Base-by-base conservation (phyloP, 768 basidiomycete genomes). In the Boletus reticuloceps region DNA sequence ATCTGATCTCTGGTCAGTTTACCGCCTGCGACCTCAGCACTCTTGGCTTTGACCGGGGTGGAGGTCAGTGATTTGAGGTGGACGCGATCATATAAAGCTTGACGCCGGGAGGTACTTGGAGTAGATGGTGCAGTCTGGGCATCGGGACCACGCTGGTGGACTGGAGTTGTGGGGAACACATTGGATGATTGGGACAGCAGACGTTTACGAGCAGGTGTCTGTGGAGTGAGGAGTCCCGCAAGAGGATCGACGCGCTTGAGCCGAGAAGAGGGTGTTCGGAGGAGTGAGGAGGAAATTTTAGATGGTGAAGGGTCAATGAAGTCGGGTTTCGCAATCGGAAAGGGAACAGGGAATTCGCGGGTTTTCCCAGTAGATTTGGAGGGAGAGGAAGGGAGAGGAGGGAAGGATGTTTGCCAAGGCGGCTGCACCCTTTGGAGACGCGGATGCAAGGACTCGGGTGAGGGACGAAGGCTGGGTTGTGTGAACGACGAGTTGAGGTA, bases 71-170 rank as follows among this genome's bases (percentile, higher is more conserved):
- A 91, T 53, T 82, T 80, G 63, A 87, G 85, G 17, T 86, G 85
- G 44, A 93, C 75, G 39, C 91, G 88, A 59, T 93, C 91, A 61
- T 89, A 90, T 2, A 94, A 74, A 9, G 91, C 91, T 63, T 85
- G 83, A 43, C 91, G 80, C 42, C 91, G 81, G 36, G 91, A 87
- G 36, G 85, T 85, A 16, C 82, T 82, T 1, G 90, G 89, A 6
- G 89, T 91, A 59, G 82, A 71, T 6, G 86, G 81, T 27, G 80
- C 79, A 2, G 87, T 86, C 42, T 72, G 60, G 2, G 83, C 82
- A 47, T 75, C 69, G 32, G 76, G 46, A 14, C 84, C 86, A 50
- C 77, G 76, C 66, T 87, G 87, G 58, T 81, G 85, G 39, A 78
- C 76, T 19, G 89, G 88, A 0, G 89, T 92, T 4, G 79, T 82